A percentile compares a stretch with the other conserved stretches of the same genome.
phyloP scores from a whole-genome alignment of 2,329 filamentous ascomycete genomes.

The Pezicula neosporulosa region DNA sequence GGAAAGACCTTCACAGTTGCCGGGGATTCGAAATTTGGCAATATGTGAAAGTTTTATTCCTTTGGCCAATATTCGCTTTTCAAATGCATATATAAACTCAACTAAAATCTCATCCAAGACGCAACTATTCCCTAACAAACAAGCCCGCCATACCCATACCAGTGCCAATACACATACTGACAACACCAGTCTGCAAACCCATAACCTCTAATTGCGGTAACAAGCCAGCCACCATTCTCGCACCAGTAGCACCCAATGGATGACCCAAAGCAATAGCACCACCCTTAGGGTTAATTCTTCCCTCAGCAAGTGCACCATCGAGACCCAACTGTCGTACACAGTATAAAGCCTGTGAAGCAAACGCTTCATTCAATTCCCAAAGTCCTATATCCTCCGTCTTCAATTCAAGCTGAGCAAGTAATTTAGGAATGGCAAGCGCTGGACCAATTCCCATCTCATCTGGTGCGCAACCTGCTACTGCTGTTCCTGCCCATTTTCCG shows the following conservation, averaged over 20 bases:
- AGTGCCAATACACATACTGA: constrained; percentile 87
- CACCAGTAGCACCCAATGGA: constrained; percentile 84
- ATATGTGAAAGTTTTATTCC: no score
- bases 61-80: neutral
- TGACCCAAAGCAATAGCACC: constrained; percentile 94
- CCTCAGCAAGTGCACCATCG: constrained; percentile 56
- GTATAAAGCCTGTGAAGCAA: constrained; percentile 64
- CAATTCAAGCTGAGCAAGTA: constrained; percentile 68
- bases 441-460: constrained; percentile 96
- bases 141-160: constrained; percentile 74
- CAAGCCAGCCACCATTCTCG: constrained; percentile 67
- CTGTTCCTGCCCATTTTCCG: constrained; percentile 76
- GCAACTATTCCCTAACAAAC: constrained; percentile 59
- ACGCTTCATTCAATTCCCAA: constrained; percentile 93
- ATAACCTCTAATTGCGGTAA: constrained; percentile 64
- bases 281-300: constrained; percentile 84
- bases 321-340: constrained; percentile 69
- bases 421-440: constrained; percentile 78
- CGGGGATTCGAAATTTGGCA: no score
- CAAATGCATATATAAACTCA: neutral
- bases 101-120: neutral
- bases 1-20: no score
- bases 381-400: constrained; percentile 67
- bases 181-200: constrained; percentile 72
- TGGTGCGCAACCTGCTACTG: constrained; percentile 74